phyloP scores from a whole-genome alignment of 2,329 filamentous ascomycete genomes.

The Pyrenochaeta sp. region DNA sequence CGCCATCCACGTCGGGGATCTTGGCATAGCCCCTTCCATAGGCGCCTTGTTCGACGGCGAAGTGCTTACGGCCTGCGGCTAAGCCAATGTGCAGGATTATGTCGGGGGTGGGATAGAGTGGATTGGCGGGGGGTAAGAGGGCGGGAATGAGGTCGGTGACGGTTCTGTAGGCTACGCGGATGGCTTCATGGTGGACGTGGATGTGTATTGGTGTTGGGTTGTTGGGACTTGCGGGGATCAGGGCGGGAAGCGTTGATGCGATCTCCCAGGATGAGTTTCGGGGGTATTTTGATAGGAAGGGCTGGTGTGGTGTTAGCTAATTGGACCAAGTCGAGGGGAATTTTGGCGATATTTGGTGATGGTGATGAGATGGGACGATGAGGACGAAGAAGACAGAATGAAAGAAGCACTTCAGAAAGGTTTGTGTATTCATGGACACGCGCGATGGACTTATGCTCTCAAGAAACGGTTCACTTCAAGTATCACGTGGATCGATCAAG shows the following conservation, averaged over 20 bases:
- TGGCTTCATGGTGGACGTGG: constrained; percentile 41
- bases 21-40: constrained; percentile 39
- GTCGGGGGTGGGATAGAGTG: constrained; percentile 32
- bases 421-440: too few relatives aligned
- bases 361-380: not conserved
- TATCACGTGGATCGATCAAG: not conserved
- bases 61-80: constrained; percentile 46
- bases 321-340: not conserved
- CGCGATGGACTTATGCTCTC: not conserved
- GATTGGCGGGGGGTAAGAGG: constrained; percentile 35
- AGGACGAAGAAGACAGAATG: not conserved
- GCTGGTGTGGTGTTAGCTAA: constrained; percentile 27
- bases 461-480: not conserved
- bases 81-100: constrained; percentile 51
- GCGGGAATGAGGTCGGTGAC: constrained; percentile 38
- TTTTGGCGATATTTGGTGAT: not conserved
- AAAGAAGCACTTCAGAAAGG: not conserved
- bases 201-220: constrained; percentile 46
- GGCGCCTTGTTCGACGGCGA: constrained; percentile 45
- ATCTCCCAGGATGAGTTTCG: constrained; percentile 51
- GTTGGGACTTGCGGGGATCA: constrained; percentile 35
- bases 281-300: constrained; percentile 44
- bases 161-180: constrained; percentile 47
- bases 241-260: constrained; percentile 45
- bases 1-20: constrained; percentile 46